Evolutionary conservation across 2,329 filamentous ascomycete genomes (phyloP).

Genomic region (Pseudocercospora fuligena): DNA sequence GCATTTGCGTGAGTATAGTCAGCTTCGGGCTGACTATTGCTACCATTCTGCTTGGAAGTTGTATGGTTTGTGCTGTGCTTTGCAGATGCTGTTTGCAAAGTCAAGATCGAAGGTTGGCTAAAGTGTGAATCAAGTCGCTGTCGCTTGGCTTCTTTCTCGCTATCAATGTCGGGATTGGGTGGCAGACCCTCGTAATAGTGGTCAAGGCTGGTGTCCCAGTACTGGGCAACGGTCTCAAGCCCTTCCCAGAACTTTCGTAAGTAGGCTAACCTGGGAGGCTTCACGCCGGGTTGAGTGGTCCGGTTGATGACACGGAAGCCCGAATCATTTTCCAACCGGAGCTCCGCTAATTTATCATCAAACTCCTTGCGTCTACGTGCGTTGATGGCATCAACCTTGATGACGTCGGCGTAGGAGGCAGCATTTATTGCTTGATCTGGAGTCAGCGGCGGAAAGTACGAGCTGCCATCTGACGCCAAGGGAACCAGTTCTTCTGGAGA

Average conservation of each 20-base stretch:
- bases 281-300: slow-evolving; percentile 50
- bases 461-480: slow-evolving; percentile 39
- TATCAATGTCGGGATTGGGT: slow-evolving; percentile 18
- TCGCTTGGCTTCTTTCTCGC: slow-evolving; percentile 33
- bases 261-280: slow-evolving; percentile 58
- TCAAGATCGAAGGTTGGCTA: slow-evolving; percentile 10
- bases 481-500: slow-evolving; percentile 48
- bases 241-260: slow-evolving; percentile 65
- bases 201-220: slow-evolving; percentile 66
- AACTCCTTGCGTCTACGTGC: slow-evolving; percentile 56
- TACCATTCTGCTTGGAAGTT: background rate
- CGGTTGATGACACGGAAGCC: slow-evolving; percentile 62
- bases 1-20: slow-evolving; percentile 8
- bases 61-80: background rate
- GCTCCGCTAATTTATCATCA: slow-evolving; percentile 54
- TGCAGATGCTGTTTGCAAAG: slow-evolving; percentile 11
- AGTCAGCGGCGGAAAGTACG: slow-evolving; percentile 44
- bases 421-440: slow-evolving; percentile 38
- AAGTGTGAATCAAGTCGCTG: slow-evolving; percentile 29
- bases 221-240: slow-evolving; percentile 63
- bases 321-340: slow-evolving; percentile 60
- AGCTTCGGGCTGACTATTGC: slow-evolving; percentile 1
- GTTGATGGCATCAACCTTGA: slow-evolving; percentile 52
- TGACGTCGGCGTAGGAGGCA: slow-evolving; percentile 26
- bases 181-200: slow-evolving; percentile 52